Conservation (phyloP, 2,329 filamentous ascomycete species). For the Penicillium sp. region DNA sequence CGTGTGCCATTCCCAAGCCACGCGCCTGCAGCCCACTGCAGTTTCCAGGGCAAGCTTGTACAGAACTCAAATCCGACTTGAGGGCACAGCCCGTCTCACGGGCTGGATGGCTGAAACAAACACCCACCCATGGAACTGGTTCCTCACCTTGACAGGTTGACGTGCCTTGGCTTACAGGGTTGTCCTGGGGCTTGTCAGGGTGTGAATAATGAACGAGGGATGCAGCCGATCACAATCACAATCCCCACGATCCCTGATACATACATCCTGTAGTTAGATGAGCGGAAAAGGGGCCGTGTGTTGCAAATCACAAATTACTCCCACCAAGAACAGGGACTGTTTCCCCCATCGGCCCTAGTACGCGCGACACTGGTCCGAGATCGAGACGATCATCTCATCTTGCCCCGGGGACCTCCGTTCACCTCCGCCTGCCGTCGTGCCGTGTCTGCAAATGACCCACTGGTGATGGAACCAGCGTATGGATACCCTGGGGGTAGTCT, state of each 20-base stretch:
- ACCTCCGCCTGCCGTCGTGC: constrained; percentile 12
- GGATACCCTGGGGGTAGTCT: constrained; percentile 15
- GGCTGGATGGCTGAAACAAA: constrained; percentile 9
- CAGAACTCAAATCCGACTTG: constrained; percentile 5
- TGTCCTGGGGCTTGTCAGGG: neutral
- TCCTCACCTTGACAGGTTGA: constrained; percentile 2
- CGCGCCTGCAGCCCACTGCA: neutral
- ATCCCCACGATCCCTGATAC: neutral
- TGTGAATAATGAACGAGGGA: neutral
- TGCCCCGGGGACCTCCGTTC: constrained; percentile 15
- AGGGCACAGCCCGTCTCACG: neutral
- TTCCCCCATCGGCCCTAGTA: constrained; percentile 12
- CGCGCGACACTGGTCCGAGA: constrained; percentile 8
- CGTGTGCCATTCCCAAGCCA: neutral
- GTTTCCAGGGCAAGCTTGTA: constrained; percentile 5
- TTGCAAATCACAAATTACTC: neutral
- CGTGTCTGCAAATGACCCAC: constrained; percentile 23
- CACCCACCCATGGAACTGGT: neutral
- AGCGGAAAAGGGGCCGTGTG: neutral
- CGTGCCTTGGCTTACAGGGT: neutral
- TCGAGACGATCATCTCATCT: constrained; percentile 18
- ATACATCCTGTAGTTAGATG: too few relatives aligned
- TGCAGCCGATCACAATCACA: neutral
- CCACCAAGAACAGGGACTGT: neutral
- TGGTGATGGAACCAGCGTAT: constrained; percentile 12